Percentiles rank a stretch among this genome's conserved stretches.
Conservation (phyloP, 1,284 basidiomycete species). For the Fistulinella cinereoalba region DNA sequence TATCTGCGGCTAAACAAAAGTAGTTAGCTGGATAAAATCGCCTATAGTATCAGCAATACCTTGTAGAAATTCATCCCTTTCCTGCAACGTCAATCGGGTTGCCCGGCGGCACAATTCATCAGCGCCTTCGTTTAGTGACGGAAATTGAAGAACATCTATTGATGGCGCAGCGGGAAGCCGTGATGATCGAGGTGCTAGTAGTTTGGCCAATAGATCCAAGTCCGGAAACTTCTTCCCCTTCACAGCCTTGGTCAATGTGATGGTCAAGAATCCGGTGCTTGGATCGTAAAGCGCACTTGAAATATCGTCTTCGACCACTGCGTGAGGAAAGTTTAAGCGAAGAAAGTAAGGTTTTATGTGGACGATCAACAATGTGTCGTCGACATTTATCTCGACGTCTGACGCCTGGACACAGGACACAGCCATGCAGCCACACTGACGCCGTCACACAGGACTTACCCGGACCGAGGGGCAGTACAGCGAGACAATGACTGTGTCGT, state of each 20-base stretch:
- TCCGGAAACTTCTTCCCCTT: constrained; percentile 68
- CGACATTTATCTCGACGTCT: constrained; percentile 75
- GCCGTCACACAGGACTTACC: constrained; percentile 43
- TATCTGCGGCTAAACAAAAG: constrained; percentile 54
- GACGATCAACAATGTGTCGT: constrained; percentile 65
- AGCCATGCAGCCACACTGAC: constrained; percentile 18
- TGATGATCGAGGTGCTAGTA: constrained; percentile 63
- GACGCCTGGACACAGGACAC: constrained; percentile 50
- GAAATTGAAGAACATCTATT: constrained; percentile 59
- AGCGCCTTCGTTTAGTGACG: constrained; percentile 30
- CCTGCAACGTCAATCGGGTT: constrained; percentile 48
- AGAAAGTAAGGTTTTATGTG: constrained; percentile 81
- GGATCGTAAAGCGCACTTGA: constrained; percentile 74
- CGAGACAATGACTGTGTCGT: constrained; percentile 52
- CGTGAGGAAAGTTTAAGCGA: constrained; percentile 66
- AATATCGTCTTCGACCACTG: constrained; percentile 63
- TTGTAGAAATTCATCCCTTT: constrained; percentile 51
- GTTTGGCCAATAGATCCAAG: constrained; percentile 70
- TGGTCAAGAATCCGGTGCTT: constrained; percentile 63
- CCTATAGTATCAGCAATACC: constrained; percentile 40
- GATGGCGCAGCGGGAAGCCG: constrained; percentile 39
- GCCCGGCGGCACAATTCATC: constrained; percentile 43
- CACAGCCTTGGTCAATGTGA: constrained; percentile 65
- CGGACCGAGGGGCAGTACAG: constrained; percentile 77
- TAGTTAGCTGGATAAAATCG: constrained; percentile 6